Conservation (phyloP, 257 asterid genomes). For the Jacaranda copaia region DNA sequence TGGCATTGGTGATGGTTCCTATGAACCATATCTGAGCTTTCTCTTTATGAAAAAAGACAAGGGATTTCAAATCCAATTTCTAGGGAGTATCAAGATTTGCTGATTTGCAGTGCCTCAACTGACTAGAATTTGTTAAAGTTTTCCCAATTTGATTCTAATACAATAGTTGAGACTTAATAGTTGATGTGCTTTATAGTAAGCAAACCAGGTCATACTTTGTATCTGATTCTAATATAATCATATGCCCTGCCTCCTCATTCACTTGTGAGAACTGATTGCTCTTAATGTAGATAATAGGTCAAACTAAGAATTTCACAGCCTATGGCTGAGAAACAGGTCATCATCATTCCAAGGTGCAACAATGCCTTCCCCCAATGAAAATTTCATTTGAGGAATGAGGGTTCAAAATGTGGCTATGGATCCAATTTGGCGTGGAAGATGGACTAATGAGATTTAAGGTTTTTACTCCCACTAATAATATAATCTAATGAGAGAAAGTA, state of each 20-base stretch:
- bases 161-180: neutral
- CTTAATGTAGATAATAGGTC: neutral
- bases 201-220: neutral
- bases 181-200: slow-evolving; percentile 15
- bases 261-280: neutral
- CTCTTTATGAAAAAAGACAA: neutral
- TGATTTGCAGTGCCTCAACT: neutral
- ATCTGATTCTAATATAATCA: neutral
- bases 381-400: neutral
- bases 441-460: neutral
- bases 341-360: neutral
- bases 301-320: slow-evolving; percentile 5
- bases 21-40: neutral
- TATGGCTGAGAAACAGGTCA: slow-evolving; percentile 3
- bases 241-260: neutral
- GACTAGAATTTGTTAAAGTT: neutral
- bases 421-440: slow-evolving; percentile 11
- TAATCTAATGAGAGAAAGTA: too few species aligned
- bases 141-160: too few species aligned
- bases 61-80: too few species aligned
- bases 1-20: neutral
- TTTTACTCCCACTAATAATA: too few species aligned
- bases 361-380: neutral
- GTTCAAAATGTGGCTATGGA: neutral
- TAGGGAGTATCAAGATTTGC: too few species aligned